Conservation (phyloP, 106 monocot genomes). For the Phalaenopsis aphrodite region DNA sequence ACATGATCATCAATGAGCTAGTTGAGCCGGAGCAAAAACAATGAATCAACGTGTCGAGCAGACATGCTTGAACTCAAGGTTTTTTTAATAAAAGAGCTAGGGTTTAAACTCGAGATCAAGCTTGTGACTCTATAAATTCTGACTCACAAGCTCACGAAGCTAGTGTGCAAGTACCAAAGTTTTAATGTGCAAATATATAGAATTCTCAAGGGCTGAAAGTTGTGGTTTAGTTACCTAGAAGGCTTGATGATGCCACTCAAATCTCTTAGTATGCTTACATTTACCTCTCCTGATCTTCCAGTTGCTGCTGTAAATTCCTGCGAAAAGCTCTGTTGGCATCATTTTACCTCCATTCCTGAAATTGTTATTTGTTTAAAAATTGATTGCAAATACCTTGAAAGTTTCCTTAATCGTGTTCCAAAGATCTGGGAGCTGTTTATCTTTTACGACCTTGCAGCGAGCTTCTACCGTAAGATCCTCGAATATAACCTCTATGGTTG, state of each 20-base stretch:
- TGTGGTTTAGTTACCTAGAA: constrained; percentile 9
- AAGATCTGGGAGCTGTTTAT: constrained; percentile 8
- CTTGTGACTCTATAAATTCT: no score
- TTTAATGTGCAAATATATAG: no score
- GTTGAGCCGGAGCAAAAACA: no score
- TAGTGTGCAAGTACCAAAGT: no score
- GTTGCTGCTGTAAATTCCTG: constrained; percentile 6
- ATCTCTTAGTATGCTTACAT: constrained; percentile 14
- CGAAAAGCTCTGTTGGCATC: no score
- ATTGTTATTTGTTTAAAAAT: neutral
- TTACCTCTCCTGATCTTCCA: constrained; percentile 1
- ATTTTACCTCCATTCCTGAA: neutral
- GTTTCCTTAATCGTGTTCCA: constrained; percentile 10
- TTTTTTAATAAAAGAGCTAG: no score
- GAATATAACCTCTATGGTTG: constrained; percentile 12
- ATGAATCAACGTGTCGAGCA: no score
- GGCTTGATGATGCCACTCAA: constrained; percentile 20
- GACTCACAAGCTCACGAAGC: no score
- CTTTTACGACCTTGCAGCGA: neutral
- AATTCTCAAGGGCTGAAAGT: no score
- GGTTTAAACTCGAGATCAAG: no score
- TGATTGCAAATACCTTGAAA: neutral
- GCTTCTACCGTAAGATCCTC: constrained; percentile 13
- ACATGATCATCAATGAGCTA: no score
- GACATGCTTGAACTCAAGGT: no score